Evolutionary conservation across 1,284 basidiomycete species (phyloP), one percentile per base, ranked within the genome.

Genomic region (Trametes pubescens): DNA sequence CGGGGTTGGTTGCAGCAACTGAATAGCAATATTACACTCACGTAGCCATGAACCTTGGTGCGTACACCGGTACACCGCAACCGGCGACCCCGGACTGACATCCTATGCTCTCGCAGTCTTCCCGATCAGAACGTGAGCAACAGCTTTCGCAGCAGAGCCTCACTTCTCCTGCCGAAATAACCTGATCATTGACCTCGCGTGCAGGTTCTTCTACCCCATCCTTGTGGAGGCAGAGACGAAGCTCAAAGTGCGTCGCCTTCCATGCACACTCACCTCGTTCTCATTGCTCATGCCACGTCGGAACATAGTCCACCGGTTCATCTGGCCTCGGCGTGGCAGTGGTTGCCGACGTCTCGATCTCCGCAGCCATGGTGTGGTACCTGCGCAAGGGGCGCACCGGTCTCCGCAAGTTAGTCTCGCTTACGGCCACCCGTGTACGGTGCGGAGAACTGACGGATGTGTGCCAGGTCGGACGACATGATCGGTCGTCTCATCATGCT

Each of bases 401-500:
- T 4, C 29, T 60, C 22, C 51, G 58, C 29, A 60, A 47, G 52
- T 51, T 9, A 24, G 49, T 51, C 8, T 16, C 34, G 5, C 32
- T n/a, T 4, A 11, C 35, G 22, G 46, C 34, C 5, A 16, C 43
- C 29, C n/a, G 8, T 51, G 16, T 4, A n/a, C 29, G 4, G 32
- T 8, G 18, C 9, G 26, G 4, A 9, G n/a, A 35, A 8, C n/a
- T 51, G 49, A 51, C 49, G 55, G 13, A 34, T 51, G 32, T 21
- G 49, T 22, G 21, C 35, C 7, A 51, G 49, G 49, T 54, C 52
- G 24, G 38, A 54, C 13, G 52, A 54, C 52, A 54, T 54, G 37
- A 54, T 60, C 43, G 44, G 43, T n/a, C 40, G 51, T 29, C 51
- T 60, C 7, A 60, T 60, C 51, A 48, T 53, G 40, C 58, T 60